Evolutionary conservation across 345 rosid genomes (phyloP).

Genomic region (Eutrema japonicum): DNA sequence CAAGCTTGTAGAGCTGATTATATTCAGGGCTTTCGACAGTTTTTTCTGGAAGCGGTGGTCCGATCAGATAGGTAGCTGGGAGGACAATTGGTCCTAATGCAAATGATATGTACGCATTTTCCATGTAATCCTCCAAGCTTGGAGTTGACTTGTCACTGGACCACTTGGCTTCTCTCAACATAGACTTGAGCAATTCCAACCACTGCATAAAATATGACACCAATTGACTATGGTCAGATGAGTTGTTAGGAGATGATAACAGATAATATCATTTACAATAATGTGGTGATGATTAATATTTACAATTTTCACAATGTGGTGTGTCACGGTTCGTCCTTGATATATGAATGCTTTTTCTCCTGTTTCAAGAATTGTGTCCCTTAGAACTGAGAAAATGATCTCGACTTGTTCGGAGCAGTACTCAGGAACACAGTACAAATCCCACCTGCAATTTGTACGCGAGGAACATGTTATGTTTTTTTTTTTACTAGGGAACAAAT

Average conservation of each 20-base stretch:
- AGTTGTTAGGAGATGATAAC: slow-evolving; percentile 10
- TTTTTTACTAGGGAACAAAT: slow-evolving; percentile 22
- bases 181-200: slow-evolving; percentile 74
- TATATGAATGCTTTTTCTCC: slow-evolving; percentile 59
- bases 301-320: slow-evolving; percentile 63
- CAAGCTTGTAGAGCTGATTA: slow-evolving; percentile 51
- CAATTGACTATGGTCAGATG: not conserved
- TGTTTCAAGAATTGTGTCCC: slow-evolving; percentile 66
- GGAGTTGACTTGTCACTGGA: slow-evolving; percentile 57
- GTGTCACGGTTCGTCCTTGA: slow-evolving; percentile 67
- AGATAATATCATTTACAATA: not conserved
- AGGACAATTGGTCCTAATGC: slow-evolving; percentile 90
- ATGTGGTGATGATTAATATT: slow-evolving; percentile 29
- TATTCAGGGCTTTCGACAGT: slow-evolving; percentile 49
- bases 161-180: slow-evolving; percentile 71
- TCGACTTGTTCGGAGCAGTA: slow-evolving; percentile 77
- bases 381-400: slow-evolving; percentile 75
- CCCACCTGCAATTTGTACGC: slow-evolving; percentile 60
- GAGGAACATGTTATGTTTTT: slow-evolving; percentile 12
- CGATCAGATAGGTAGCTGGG: slow-evolving; percentile 72
- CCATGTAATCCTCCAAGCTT: slow-evolving; percentile 69
- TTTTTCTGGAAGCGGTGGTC: slow-evolving; percentile 65
- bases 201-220: slow-evolving; percentile 59
- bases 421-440: slow-evolving; percentile 50
- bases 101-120: slow-evolving; percentile 64